Percentiles rank a stretch among this genome's conserved stretches.
Conservation (phyloP, 2,329 filamentous ascomycete species). For the Tolypocladium guangdongense region DNA sequence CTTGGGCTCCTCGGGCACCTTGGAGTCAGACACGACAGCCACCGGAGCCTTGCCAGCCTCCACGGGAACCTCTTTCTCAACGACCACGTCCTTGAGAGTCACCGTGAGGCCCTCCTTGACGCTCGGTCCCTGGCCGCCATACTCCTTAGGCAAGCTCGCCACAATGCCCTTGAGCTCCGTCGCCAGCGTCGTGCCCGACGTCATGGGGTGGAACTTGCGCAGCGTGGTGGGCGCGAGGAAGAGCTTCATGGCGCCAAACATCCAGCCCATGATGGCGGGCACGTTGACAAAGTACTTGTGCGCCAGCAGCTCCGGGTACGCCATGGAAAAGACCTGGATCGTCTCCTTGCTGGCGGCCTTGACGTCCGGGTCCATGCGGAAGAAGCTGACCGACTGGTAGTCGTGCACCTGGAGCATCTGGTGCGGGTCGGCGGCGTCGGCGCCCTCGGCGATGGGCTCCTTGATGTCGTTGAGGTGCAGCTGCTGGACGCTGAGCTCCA, state of each 20-base stretch:
- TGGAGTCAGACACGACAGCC: slow-evolving; percentile 7
- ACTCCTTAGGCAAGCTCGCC: slow-evolving; percentile 57
- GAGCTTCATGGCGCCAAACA: slow-evolving; percentile 65
- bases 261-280: slow-evolving; percentile 81
- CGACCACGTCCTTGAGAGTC: slow-evolving; percentile 10
- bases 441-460: slow-evolving; percentile 59
- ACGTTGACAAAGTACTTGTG: slow-evolving; percentile 97
- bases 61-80: not conserved
- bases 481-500: slow-evolving; percentile 74
- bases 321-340: slow-evolving; percentile 68
- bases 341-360: slow-evolving; percentile 69
- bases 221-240: slow-evolving; percentile 64
- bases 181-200: slow-evolving; percentile 59
- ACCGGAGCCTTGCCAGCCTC: slow-evolving; percentile 5
- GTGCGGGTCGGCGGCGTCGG: slow-evolving; percentile 67
- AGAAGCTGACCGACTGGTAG: slow-evolving; percentile 79
- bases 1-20: slow-evolving; percentile 6
- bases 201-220: slow-evolving; percentile 70
- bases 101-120: slow-evolving; percentile 27
- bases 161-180: slow-evolving; percentile 48
- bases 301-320: slow-evolving; percentile 75
- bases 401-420: slow-evolving; percentile 91
- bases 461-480: slow-evolving; percentile 62
- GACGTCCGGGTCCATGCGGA: slow-evolving; percentile 67
- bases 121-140: slow-evolving; percentile 59